These are phyloP conservation scores for Blastobotrys elegans DNA, from an alignment of 1,139 yeast genomes.

Conservation along the genomic window DNA sequence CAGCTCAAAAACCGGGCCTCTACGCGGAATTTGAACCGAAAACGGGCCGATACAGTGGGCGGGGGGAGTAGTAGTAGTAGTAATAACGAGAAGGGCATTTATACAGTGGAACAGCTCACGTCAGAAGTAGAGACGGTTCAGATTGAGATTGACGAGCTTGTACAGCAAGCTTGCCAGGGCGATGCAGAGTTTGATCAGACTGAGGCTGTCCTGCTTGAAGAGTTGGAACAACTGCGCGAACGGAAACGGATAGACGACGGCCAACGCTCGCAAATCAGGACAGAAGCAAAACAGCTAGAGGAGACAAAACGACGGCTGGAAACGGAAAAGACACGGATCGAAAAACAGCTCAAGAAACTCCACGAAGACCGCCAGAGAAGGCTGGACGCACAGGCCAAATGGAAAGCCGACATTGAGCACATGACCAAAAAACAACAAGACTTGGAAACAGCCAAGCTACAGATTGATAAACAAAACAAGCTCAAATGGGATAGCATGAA, in stretches of 20 bases:
- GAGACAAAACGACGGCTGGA: conserved; percentile 38
- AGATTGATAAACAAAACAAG: conserved; percentile 12
- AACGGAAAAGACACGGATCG: conserved; percentile 32
- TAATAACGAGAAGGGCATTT: conserved; percentile 18
- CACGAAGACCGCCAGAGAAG: conserved; percentile 24
- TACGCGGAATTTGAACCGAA: conserved; percentile 5
- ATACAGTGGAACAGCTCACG: conserved; percentile 47
- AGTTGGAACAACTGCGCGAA: conserved; percentile 41
- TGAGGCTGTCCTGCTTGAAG: conserved; percentile 37
- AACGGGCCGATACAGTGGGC: background rate
- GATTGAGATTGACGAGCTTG: conserved; percentile 43
- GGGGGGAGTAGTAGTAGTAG: background rate
- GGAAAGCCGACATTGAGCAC: conserved; percentile 23
- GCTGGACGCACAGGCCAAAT: conserved; percentile 18
- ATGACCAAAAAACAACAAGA: conserved; percentile 13
- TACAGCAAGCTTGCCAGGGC: conserved; percentile 38
- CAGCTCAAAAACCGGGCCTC: conserved; percentile 13
- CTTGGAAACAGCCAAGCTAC: conserved; percentile 9
- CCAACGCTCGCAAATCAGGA: conserved; percentile 43
- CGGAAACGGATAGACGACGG: conserved; percentile 46
- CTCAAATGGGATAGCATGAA: conserved; percentile 14
- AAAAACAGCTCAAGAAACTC: conserved; percentile 23
- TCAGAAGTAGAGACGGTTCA: conserved; percentile 46
- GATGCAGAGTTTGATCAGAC: conserved; percentile 42
- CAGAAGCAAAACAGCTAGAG: conserved; percentile 48